Evolutionary conservation across 805 yeast genomes (phyloP), one percentile per base, ranked within the genome.

Genomic region (Sugiyamaella floridensis): DNA sequence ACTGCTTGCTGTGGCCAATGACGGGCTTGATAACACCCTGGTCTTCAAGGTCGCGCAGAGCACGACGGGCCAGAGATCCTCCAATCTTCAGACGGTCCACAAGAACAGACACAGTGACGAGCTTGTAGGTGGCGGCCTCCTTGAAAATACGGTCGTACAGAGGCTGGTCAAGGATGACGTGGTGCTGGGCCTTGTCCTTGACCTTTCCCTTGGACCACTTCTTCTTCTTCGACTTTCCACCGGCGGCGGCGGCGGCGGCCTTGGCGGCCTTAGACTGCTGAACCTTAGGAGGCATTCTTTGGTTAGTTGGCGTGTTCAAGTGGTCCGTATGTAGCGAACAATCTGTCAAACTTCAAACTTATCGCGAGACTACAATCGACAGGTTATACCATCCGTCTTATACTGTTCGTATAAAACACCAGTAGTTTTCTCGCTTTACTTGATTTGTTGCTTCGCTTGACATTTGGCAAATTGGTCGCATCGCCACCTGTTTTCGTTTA

Each of bases 181-280:
- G 84, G 84, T 93, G 99, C 77, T 88, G 92, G 70, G 99, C 98
- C 95, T 87, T 92, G 81, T 93, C 99, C 90, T 95, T 93, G 78
- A 89, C 96, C 85, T 95, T 89, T 79, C 97, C 97, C 85, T 92
- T 90, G 86, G 95, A 87, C 99, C 98, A 93, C 96, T 93, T 93
- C 95, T 93, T 92, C 89, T 93, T 93, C 79, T 96, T 89, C 76
- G 92, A 89, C 87, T 90, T 90, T 85, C 97, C 96, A 86, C 97
- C 97, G 77, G 97, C 97, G 85, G 89, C 82, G 77, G 97, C 98
- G 82, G 98, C 98, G 73, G 98, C 97, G 74, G 97, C 97, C 83
- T 92, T 92, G 74, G 97, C 97, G 79, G 97, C 97, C 83, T 92
- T 92, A 73, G 97, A 86, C 79, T 89, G 90, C 85, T 92, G 97